A percentile compares a stretch with the other conserved stretches of the same genome.
Evolutionary conservation across 169 alveolate species (phyloP).

Genomic region (Cryptosporidium canis): DNA sequence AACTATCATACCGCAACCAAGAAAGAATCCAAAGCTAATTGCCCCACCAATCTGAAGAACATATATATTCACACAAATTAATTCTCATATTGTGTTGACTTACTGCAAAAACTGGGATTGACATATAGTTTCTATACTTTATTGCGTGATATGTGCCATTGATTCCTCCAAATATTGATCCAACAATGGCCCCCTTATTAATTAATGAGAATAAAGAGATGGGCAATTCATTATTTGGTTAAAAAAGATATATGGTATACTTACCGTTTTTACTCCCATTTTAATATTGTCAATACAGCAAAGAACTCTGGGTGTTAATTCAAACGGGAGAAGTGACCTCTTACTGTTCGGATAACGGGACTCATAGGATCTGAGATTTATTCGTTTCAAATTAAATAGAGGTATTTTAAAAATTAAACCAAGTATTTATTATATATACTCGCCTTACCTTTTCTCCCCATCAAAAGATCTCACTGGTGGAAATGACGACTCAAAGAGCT

Average conservation of each 20-base stretch:
- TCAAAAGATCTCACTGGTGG: slow-evolving; percentile 22
- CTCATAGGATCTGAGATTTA: background rate
- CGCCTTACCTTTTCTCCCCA: slow-evolving; percentile 12
- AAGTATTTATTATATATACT: background rate
- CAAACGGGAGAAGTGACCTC: slow-evolving; percentile 20
- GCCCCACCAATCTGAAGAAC: slow-evolving; percentile 85
- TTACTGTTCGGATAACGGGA: background rate
- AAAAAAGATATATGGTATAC: background rate
- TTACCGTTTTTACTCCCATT: slow-evolving; percentile 89
- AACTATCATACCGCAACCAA: slow-evolving; percentile 89
- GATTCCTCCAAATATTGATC: slow-evolving; percentile 89
- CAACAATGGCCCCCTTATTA: slow-evolving; percentile 88
- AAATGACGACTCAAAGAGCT: background rate
- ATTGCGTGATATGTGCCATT: slow-evolving; percentile 88
- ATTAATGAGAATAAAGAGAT: background rate
- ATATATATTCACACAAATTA: background rate
- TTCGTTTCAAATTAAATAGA: background rate
- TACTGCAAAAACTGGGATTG: slow-evolving; percentile 86
- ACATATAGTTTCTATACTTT: slow-evolving; percentile 82
- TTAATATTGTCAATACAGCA: slow-evolving; percentile 87
- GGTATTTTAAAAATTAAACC: background rate
- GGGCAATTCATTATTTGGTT: no score
- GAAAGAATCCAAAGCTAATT: slow-evolving; percentile 86
- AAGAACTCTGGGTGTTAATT: slow-evolving; percentile 78
- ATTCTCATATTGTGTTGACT: background rate